A percentile compares a stretch with the other conserved stretches of the same genome.
Evolutionary conservation across 139 green algal species (phyloP).

Genomic region (Chlamydomonas sphaeroides): DNA sequence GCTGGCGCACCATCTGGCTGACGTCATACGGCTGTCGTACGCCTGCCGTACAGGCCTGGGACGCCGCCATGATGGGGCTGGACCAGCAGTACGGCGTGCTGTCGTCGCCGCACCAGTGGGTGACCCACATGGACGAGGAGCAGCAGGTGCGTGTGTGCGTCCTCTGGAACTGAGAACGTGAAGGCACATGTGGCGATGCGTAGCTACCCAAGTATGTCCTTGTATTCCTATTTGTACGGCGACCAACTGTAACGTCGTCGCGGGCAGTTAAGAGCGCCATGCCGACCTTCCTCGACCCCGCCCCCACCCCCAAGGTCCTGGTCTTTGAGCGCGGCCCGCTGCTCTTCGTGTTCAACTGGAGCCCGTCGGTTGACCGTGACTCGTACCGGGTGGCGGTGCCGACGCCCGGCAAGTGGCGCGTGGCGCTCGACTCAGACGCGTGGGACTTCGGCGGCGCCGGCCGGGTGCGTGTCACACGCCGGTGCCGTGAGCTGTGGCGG

Average conservation of each 20-base stretch:
- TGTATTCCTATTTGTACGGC: too few species aligned
- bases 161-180: too few species aligned
- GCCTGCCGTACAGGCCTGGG: conserved; percentile 68
- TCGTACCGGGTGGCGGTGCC: conserved; percentile 65
- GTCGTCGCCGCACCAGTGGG: conserved; percentile 70
- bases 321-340: conserved; percentile 94
- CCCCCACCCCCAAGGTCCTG: conserved; percentile 72
- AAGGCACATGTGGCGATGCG: too few species aligned
- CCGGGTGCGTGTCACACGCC: too few species aligned
- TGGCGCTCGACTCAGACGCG: conserved; percentile 91
- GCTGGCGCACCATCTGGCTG: too few species aligned
- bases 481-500: too few species aligned
- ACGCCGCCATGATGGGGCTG: conserved; percentile 79
- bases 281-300: not conserved
- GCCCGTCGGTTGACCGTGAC: conserved; percentile 76
- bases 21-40: too few species aligned
- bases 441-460: conserved; percentile 82
- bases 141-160: conserved; percentile 63
- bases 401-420: conserved; percentile 80
- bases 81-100: conserved; percentile 78
- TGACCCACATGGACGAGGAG: conserved; percentile 78
- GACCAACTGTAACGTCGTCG: too few species aligned
- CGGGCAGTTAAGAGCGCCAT: too few species aligned
- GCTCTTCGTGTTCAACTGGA: conserved; percentile 98
- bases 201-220: too few species aligned